These are phyloP conservation scores for Amanita polypyramis DNA, from an alignment of 768 basidiomycete species.

Conservation along the genomic window DNA sequence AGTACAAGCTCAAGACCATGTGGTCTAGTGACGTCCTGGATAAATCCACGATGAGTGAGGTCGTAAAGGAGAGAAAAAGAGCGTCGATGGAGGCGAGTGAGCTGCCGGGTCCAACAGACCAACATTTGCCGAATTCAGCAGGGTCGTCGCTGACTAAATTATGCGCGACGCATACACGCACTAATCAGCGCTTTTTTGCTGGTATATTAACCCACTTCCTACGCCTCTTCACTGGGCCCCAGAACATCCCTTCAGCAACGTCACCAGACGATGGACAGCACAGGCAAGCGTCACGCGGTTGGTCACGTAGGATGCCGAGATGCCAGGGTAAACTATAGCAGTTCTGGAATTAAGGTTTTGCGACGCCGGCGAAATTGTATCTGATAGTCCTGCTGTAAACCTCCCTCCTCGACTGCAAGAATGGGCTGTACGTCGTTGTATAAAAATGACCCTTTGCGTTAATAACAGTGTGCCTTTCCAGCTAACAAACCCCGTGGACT, in stretches of 20 bases:
- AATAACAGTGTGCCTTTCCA: slow-evolving; percentile 19
- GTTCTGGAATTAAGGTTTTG: slow-evolving; percentile 38
- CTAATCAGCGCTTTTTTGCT: no score
- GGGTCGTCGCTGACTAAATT: no score
- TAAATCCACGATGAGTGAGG: slow-evolving; percentile 33
- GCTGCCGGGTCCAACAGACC: background rate
- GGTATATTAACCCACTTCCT: no score
- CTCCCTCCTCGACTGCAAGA: slow-evolving; percentile 50
- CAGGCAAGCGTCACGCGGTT: background rate
- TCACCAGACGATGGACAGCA: no score
- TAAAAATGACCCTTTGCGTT: slow-evolving; percentile 9
- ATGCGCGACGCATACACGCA: no score
- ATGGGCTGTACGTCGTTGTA: slow-evolving; percentile 69
- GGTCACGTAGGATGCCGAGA: slow-evolving; percentile 1
- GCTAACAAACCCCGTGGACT: slow-evolving; percentile 99
- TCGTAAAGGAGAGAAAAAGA: slow-evolving; percentile 22
- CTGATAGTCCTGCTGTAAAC: no score
- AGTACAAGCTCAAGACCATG: slow-evolving; percentile 30
- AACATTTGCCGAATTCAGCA: slow-evolving; percentile 12
- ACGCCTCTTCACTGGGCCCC: no score
- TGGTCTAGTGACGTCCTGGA: slow-evolving; percentile 40
- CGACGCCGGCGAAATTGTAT: slow-evolving; percentile 21
- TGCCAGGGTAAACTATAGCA: slow-evolving; percentile 19
- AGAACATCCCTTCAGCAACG: no score
- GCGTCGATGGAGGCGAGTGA: background rate